Evolutionary conservation across 345 rosid species (phyloP).

Genomic region (Rhodamnia rubescens): DNA sequence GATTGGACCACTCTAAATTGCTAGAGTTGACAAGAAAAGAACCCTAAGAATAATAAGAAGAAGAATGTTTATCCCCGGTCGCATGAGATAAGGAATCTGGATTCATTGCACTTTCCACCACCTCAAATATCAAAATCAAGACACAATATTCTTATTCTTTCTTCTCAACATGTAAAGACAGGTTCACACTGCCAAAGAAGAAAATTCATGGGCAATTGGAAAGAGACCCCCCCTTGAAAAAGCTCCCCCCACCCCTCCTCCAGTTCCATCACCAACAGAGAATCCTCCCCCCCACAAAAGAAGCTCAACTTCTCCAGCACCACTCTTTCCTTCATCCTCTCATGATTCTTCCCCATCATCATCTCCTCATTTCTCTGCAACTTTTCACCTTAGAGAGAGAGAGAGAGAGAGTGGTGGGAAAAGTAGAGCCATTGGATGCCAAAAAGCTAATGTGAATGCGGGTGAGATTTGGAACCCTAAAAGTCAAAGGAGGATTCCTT

Average conservation of each 20-base stretch:
- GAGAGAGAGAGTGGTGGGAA: background rate
- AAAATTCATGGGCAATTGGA: background rate
- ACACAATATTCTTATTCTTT: background rate
- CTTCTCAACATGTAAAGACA: background rate
- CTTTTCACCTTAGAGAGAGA: background rate
- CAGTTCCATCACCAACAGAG: background rate
- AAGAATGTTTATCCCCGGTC: background rate
- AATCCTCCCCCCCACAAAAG: background rate
- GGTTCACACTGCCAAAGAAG: background rate
- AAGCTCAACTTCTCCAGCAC: background rate
- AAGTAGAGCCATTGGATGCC: background rate
- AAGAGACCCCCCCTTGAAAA: background rate
- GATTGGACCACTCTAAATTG: background rate
- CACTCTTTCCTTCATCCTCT: background rate
- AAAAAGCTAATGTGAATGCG: background rate
- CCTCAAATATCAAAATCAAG: background rate
- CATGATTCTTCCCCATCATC: background rate
- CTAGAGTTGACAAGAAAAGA: background rate
- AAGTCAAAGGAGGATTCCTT: background rate
- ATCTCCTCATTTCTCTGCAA: background rate
- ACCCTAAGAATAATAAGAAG: background rate
- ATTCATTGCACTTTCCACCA: background rate
- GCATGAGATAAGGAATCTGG: background rate
- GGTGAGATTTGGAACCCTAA: background rate
- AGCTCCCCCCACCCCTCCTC: background rate